A percentile compares a stretch with the other conserved stretches of the same genome.
phyloP scores from a whole-genome alignment of 805 yeast genomes.

The Wickerhamiella cacticola region DNA sequence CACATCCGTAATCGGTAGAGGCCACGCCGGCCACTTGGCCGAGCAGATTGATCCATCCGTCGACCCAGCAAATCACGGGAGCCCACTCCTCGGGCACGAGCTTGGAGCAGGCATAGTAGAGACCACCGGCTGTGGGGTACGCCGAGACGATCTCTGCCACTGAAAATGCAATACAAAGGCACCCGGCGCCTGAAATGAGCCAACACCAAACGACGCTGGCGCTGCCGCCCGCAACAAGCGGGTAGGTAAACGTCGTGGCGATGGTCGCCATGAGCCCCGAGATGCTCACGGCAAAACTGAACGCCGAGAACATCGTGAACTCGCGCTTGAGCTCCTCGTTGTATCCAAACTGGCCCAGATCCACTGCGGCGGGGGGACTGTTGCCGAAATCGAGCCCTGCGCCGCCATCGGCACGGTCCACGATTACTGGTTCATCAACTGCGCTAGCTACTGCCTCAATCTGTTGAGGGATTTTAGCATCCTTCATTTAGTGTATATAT shows the following conservation, averaged over 20 bases:
- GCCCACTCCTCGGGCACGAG: slow-evolving; percentile 31
- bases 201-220: slow-evolving; percentile 56
- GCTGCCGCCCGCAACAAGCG: slow-evolving; percentile 45
- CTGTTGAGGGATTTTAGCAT: background rate
- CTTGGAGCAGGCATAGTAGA: slow-evolving; percentile 43
- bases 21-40: slow-evolving; percentile 31
- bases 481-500: background rate
- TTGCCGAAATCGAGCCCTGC: slow-evolving; percentile 5
- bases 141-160: slow-evolving; percentile 59
- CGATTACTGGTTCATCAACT: slow-evolving; percentile 5
- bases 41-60: slow-evolving; percentile 39
- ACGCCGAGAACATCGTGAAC: slow-evolving; percentile 48
- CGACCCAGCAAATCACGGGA: slow-evolving; percentile 44
- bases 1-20: slow-evolving; percentile 29
- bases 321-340: slow-evolving; percentile 48
- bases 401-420: slow-evolving; percentile 5
- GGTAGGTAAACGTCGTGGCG: slow-evolving; percentile 41
- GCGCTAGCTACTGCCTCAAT: slow-evolving; percentile 2
- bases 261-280: slow-evolving; percentile 56
- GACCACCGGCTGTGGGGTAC: slow-evolving; percentile 66
- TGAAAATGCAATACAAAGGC: slow-evolving; percentile 43
- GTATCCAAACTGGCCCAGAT: slow-evolving; percentile 40
- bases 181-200: slow-evolving; percentile 43
- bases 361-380: slow-evolving; percentile 25
- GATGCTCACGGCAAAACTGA: slow-evolving; percentile 52